phyloP scores from a whole-genome alignment of 306 rosid species.

The Myrica gale region DNA sequence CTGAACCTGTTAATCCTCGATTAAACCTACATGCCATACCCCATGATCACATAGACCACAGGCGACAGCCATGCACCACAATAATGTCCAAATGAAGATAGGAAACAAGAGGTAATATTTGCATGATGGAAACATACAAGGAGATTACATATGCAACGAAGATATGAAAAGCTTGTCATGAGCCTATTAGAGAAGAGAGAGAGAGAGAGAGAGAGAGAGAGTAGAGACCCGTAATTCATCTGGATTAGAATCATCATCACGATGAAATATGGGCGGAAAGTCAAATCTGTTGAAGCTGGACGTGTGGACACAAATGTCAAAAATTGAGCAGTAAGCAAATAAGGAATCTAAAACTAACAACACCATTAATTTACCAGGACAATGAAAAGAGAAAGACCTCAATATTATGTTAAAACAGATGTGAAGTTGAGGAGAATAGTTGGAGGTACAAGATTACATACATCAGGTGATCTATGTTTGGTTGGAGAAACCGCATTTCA shows the following conservation, averaged over 20 bases:
- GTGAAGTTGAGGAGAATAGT: conserved; percentile 8
- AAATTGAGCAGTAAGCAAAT: conserved; percentile 23
- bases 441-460: conserved; percentile 36
- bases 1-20: not conserved
- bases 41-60: not conserved
- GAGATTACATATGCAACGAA: not conserved
- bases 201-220: not conserved
- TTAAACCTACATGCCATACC: not conserved
- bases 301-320: conserved; percentile 34
- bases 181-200: not conserved
- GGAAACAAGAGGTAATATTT: not conserved
- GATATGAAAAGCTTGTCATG: not conserved
- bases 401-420: conserved; percentile 12
- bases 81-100: not conserved
- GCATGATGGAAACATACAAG: not conserved
- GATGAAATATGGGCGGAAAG: conserved; percentile 82
- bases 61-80: not conserved
- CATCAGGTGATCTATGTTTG: conserved; percentile 94
- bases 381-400: conserved; percentile 23
- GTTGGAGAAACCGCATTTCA: conserved; percentile 84
- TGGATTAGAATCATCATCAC: conserved; percentile 64
- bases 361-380: conserved; percentile 4
- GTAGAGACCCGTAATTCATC: conserved; percentile 85
- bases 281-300: conserved; percentile 91
- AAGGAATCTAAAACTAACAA: not conserved